These are phyloP conservation scores for Suillus spraguei DNA, from an alignment of 768 basidiomycete genomes.

Conservation along the genomic window DNA sequence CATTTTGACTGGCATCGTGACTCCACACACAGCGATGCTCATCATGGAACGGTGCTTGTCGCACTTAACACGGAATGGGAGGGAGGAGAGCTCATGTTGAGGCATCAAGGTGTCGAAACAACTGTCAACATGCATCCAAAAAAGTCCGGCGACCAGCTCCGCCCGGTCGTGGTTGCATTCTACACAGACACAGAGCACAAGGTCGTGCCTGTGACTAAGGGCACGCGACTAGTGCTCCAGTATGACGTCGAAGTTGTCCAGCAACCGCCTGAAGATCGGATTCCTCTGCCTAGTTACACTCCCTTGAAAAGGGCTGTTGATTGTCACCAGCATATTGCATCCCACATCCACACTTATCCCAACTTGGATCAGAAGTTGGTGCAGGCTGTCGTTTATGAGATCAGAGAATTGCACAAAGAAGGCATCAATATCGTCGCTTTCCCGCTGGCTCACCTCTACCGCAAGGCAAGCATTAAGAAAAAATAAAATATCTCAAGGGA, in stretches of 20 bases:
- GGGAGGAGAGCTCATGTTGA: background rate
- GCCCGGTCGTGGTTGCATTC: background rate
- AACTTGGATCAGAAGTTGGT: background rate
- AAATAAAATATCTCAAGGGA: background rate
- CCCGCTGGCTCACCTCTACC: background rate
- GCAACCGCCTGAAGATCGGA: background rate
- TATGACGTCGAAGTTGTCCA: background rate
- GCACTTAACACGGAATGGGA: constrained; percentile 1
- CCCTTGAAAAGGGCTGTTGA: background rate
- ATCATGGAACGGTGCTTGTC: background rate
- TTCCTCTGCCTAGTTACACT: background rate
- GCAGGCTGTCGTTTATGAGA: background rate
- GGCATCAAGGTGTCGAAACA: background rate
- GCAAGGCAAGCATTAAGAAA: background rate
- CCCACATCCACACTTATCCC: background rate
- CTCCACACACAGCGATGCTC: background rate
- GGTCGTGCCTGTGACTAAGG: constrained; percentile 1
- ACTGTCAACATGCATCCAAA: background rate
- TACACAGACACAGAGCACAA: constrained; percentile 1
- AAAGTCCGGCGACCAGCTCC: background rate
- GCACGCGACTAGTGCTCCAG: background rate
- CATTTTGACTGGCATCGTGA: constrained; percentile 7
- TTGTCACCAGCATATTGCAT: background rate
- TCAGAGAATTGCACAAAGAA: background rate
- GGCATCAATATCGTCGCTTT: background rate